phyloP scores from a whole-genome alignment of 768 basidiomycete genomes.

The Macrocybe gigantea region DNA sequence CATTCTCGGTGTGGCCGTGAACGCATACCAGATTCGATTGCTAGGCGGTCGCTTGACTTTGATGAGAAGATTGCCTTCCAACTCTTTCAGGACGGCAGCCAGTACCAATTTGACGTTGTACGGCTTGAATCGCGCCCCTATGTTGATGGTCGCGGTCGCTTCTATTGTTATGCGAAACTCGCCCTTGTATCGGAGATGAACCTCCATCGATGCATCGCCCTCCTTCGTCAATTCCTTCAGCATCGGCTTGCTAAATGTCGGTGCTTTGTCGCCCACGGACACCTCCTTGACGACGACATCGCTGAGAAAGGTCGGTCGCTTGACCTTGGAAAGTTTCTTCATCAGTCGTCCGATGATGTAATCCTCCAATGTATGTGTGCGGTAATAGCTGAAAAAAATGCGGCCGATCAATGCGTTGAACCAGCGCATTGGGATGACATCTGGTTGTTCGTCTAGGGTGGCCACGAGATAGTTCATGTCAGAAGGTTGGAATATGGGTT shows the following conservation, averaged over 20 bases:
- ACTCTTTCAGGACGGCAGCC: conserved; percentile 79
- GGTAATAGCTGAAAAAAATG: conserved; percentile 88
- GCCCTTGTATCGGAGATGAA: conserved; percentile 79
- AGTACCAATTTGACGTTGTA: conserved; percentile 88
- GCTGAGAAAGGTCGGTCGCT: conserved; percentile 79
- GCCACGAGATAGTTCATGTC: conserved; percentile 84
- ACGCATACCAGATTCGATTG: conserved; percentile 94
- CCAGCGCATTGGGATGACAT: conserved; percentile 97
- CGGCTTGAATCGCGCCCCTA: conserved; percentile 80
- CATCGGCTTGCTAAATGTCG: conserved; percentile 95
- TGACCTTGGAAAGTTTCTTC: conserved; percentile 91
- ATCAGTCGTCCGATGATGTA: conserved; percentile 85
- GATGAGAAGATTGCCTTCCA: conserved; percentile 88
- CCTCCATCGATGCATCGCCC: conserved; percentile 87
- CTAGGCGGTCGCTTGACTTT: conserved; percentile 93
- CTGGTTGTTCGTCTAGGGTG: conserved; percentile 87
- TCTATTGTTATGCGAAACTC: conserved; percentile 87
- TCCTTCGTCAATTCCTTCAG: conserved; percentile 94
- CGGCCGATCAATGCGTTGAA: conserved; percentile 91
- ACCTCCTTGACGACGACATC: conserved; percentile 87
- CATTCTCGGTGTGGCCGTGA: conserved; percentile 86
- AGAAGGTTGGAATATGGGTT: conserved; percentile 58
- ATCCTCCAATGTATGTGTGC: conserved; percentile 74
- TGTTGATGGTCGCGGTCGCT: conserved; percentile 82
- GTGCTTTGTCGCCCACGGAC: conserved; percentile 77